Conservation (phyloP, 2,329 filamentous ascomycete genomes). For the Sporothrix schenckii region DNA sequence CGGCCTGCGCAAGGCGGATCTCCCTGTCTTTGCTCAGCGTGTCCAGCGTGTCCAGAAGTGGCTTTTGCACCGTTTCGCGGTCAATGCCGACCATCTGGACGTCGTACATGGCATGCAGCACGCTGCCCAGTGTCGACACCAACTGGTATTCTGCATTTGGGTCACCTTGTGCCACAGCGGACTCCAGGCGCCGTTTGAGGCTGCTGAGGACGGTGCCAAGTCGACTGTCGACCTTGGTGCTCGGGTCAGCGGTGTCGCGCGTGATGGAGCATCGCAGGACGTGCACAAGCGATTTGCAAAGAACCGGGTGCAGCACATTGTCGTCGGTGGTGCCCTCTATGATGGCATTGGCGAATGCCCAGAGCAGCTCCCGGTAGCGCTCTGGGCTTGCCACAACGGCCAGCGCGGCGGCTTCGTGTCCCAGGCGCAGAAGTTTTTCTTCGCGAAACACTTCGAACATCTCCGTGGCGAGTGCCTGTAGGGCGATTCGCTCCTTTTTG, state of each 20-base stretch:
- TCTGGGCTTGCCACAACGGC: not conserved
- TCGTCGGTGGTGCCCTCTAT: not conserved
- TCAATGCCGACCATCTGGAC: not conserved
- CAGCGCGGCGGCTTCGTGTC: not conserved
- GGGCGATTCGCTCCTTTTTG: not conserved
- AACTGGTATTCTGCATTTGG: conserved; percentile 5
- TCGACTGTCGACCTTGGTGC: not conserved
- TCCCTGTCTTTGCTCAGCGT: not conserved
- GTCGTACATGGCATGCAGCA: conserved; percentile 21
- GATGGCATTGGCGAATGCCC: not conserved
- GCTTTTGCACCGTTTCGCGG: not conserved
- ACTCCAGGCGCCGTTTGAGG: not conserved
- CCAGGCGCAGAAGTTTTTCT: not conserved
- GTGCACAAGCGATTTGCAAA: not conserved
- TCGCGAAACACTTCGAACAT: not conserved
- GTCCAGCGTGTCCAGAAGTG: not conserved
- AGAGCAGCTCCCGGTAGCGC: not conserved
- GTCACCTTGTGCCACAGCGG: not conserved
- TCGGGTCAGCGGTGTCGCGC: not conserved
- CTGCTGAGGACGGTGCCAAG: not conserved
- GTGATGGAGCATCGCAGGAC: conserved; percentile 2
- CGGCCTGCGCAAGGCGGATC: not conserved
- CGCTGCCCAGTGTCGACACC: not conserved
- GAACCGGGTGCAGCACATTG: not conserved
- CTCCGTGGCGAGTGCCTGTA: not conserved